Evolutionary conservation across 1,284 basidiomycete genomes (phyloP), one percentile per base, ranked within the genome.

Genomic region (Coniferiporia sulphurascens): DNA sequence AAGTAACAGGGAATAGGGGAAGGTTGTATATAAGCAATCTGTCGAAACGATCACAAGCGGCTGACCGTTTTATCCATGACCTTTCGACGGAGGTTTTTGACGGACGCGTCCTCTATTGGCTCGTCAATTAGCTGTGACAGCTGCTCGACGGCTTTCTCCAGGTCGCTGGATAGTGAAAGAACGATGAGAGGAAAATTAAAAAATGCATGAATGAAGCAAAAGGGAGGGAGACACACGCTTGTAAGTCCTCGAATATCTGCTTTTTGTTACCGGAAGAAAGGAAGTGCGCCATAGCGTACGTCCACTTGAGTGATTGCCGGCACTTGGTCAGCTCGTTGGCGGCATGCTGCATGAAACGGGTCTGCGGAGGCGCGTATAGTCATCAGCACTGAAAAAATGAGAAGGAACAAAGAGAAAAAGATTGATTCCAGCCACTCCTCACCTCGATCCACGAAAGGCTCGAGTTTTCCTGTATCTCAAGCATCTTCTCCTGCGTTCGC

Each of bases 271-370:
- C 82, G 52, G 77, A 72, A 56, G 74, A 75, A 17, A 88, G 72
- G 64, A 84, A 87, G 73, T 82, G 86, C 0, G 85, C 85, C 84
- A 88, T 86, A 19, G 80, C 81, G 68, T 87, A 88, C 6, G 83
- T 84, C 85, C 85, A 87, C 69, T 87, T 87, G 61, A 88, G 75
- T 17, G 84, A 84, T 63, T 79, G 78, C 43, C 86, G 76, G 63
- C 84, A 85, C 62, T 74, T 74, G 43, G 75, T 74, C 45, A 81
- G 72, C 46, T 77, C 78, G 61, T 85, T 81, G 4, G 86, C 84
- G 0, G 85, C 86, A 62, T 84, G 78, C 63, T 81, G 78, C 65
- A 86, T 79, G 70, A 87, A 88, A 66, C 85, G 84, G 9, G 72
- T 68, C 73, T 74, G 46, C 9, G n/a, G 22, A 34, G 38, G 36